Conservation (phyloP, 352 stramenopile genomes). For the Phytopythium kandeliae region DNA sequence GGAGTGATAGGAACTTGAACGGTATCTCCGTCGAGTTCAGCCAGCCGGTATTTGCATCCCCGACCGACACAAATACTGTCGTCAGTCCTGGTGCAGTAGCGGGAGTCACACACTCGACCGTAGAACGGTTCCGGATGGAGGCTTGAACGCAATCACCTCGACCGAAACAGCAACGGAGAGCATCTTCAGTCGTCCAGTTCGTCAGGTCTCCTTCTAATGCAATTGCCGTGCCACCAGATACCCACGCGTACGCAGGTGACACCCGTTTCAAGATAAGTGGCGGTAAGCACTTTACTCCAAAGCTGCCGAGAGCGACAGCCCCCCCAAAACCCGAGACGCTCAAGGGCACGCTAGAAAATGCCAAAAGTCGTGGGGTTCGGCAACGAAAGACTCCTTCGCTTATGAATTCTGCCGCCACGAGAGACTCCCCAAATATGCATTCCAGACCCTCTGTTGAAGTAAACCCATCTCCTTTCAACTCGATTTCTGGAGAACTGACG, state of each 20-base stretch:
- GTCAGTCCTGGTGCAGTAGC: constrained; percentile 6
- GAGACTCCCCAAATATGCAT: constrained; percentile 32
- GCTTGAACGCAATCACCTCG: constrained; percentile 13
- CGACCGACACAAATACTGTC: constrained; percentile 17
- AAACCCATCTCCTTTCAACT: constrained; percentile 31
- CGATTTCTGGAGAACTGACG: constrained; percentile 9
- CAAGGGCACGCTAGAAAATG: constrained; percentile 12
- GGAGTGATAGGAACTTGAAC: constrained; percentile 18
- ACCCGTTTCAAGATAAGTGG: constrained; percentile 14
- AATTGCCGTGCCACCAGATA: constrained; percentile 12
- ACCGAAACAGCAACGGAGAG: constrained; percentile 22
- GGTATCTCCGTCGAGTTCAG: constrained; percentile 27
- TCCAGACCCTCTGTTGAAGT: constrained; percentile 15
- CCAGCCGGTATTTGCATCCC: constrained; percentile 2
- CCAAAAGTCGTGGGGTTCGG: constrained; percentile 13
- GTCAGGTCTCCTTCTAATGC: neutral
- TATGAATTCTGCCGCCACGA: constrained; percentile 21
- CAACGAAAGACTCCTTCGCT: constrained; percentile 29
- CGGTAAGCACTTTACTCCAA: constrained; percentile 12
- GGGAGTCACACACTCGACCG: constrained; percentile 18
- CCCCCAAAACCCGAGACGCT: constrained; percentile 27
- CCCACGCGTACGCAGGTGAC: constrained; percentile 13
- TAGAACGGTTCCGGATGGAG: constrained; percentile 9
- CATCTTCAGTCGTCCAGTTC: neutral
- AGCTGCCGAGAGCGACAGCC: constrained; percentile 13